Percentiles rank a stretch among this genome's conserved stretches.
These are phyloP conservation scores for Medicago lupulina DNA, from an alignment of 306 rosid species.

Conservation along the genomic window DNA sequence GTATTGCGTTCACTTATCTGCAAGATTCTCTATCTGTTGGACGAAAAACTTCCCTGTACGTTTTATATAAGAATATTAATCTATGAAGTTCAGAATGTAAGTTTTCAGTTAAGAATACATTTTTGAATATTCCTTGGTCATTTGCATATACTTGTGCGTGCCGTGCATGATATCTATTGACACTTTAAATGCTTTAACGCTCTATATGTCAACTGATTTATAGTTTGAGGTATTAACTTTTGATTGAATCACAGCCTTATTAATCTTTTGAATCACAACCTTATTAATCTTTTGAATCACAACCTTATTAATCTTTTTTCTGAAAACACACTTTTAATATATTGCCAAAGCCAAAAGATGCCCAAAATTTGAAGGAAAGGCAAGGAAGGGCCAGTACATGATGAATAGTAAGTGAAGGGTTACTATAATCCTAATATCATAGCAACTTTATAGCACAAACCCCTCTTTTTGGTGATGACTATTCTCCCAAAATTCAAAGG, in stretches of 20 bases:
- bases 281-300: not conserved
- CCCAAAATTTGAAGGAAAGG: conserved; percentile 14
- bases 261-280: conserved; percentile 3
- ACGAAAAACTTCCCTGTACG: conserved; percentile 17
- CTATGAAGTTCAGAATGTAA: conserved; percentile 18
- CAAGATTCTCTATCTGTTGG: conserved; percentile 14
- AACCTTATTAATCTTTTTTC: not conserved
- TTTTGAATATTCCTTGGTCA: conserved; percentile 11
- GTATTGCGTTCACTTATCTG: conserved; percentile 25
- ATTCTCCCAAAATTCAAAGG: too few species aligned
- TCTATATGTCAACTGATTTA: not conserved
- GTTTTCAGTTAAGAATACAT: conserved; percentile 10
- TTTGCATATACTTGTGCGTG: conserved; percentile 11
- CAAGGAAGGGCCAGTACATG: not conserved
- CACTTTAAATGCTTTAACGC: not conserved
- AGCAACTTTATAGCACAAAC: not conserved
- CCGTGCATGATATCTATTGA: conserved; percentile 17
- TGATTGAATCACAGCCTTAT: not conserved
- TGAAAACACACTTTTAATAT: conserved; percentile 21
- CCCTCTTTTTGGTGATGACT: too few species aligned
- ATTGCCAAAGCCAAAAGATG: conserved; percentile 10
- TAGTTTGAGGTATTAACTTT: conserved; percentile 25
- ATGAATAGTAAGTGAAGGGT: not conserved
- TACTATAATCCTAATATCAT: not conserved
- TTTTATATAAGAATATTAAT: conserved; percentile 1